Evolutionary conservation across 2,329 filamentous ascomycete genomes (phyloP), one percentile per base, ranked within the genome.

Genomic region (Penicillium sp.): DNA sequence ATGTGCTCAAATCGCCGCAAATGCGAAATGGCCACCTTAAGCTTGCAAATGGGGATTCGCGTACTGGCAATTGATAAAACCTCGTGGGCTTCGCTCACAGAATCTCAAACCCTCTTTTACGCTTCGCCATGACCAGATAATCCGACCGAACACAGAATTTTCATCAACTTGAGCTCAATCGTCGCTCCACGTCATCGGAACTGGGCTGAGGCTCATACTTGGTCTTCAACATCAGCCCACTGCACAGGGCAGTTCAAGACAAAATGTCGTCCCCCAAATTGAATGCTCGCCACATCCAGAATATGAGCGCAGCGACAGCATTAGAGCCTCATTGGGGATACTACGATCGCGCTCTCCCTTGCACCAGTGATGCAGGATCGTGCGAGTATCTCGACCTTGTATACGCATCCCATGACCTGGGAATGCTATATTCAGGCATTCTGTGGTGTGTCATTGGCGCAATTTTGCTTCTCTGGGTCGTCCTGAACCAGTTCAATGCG

Each of bases 381-480:
- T 88, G 85, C 67, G 78, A 73, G 37, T 88, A 87, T 67, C 75
- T 86, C 29, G 82, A 84, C 63, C 74, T 74, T 4, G 81, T 85
- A 13, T 86, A 86, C 63, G 73, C 73, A 53, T 78, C 76, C 60
- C 83, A 86, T 66, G 81, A 83, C 63, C 57, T 79, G 3, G 80
- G 79, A 3, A 83, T 86, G 78, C 71, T 82, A 2, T 85, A 85
- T 43, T 81, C 76, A 0, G 81, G 80, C 61, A 84, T 86, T 58
- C 65, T 86, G 43, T 86, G 84, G 84, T 80, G 78, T 0, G 78
- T 80, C 3, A 77, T 86, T 49, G 75, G 78, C 6, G 79, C 75
- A 0, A 73, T 83, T 17, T 69, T 84, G 13, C 67, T 81, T 3
- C 33, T 81, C 6, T 81, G 79, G 75, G 69, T 71, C 6, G 38